Evolutionary conservation across 768 basidiomycete genomes (phyloP), one percentile per base, ranked within the genome.

Genomic region (Boletus bicolor): DNA sequence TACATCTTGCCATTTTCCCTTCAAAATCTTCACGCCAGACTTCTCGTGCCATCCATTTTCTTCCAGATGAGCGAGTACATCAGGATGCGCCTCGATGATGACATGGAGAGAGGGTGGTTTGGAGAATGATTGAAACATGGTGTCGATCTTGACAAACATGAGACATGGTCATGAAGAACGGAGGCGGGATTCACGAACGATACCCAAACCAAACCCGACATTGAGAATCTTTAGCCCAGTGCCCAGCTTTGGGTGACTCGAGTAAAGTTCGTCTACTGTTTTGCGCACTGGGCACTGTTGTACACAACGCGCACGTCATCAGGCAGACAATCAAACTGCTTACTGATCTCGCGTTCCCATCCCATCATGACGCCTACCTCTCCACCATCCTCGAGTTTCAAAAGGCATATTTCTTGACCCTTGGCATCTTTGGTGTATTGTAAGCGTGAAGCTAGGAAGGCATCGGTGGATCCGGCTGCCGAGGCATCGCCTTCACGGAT

Each of bases 281-380:
- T 84, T 79, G 55, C 77, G 69, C 97, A 98, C 84, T 85, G 67
- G 34, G 55, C 59, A 58, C 63, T 67, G 56, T 62, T 59, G 50
- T 60, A 60, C 58, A 50, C 19, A 51, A 65, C 64, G 42, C 32
- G 43, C 37, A 49, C 28, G 9, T n/a, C n/a, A 12, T 43, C 6
- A 35, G 36, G 21, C 1, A 37, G 32, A 49, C 1, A 38, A 14
- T 21, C 37, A 24, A 32, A 72, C 76, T 45, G 12, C 65, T 68
- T 62, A 86, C 84, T 98, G 64, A 98, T 91, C 8, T 74, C 79
- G 44, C 75, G 73, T 71, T 99, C 97, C 97, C 97, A 99, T 1
- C 94, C 93, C 97, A 99, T 99, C 97, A 99, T 99, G 6, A 99
- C 96, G 12, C 93, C 93, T n/a, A 95, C 82, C 56, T 93, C 88